Evolutionary conservation across 768 basidiomycete species (phyloP).

Genomic region (Tulasnella sp.): DNA sequence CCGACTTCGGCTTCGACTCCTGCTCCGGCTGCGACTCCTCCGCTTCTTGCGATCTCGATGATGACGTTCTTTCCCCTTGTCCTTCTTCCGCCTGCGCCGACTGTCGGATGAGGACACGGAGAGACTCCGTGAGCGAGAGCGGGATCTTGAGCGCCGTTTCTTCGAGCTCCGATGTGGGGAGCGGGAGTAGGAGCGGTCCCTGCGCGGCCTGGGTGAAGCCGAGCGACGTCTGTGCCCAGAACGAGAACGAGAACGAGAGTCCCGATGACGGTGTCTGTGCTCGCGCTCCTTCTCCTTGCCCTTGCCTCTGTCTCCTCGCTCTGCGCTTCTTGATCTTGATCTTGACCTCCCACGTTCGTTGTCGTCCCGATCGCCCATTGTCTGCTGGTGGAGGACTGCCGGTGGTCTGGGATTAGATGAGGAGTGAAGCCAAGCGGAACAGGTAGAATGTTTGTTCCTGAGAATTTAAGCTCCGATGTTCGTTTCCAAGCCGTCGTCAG

Average conservation of each 20-base stretch:
- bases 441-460: slow-evolving; percentile 20
- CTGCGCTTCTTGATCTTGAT: slow-evolving; percentile 23
- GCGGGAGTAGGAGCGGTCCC: slow-evolving; percentile 25
- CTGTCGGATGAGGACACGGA: slow-evolving; percentile 39
- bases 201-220: slow-evolving; percentile 23
- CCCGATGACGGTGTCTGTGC: slow-evolving; percentile 22
- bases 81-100: slow-evolving; percentile 51
- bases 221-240: slow-evolving; percentile 17
- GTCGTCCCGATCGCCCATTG: neutral
- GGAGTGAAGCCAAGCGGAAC: neutral
- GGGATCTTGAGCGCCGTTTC: neutral
- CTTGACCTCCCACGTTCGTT: slow-evolving; percentile 20
- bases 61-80: slow-evolving; percentile 41
- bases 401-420: no score
- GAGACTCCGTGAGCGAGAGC: slow-evolving; percentile 40
- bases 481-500: slow-evolving; percentile 8
- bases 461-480: neutral
- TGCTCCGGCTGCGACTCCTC: slow-evolving; percentile 38
- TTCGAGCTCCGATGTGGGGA: slow-evolving; percentile 17
- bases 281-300: slow-evolving; percentile 12
- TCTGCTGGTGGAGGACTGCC: neutral
- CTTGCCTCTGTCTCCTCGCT: slow-evolving; percentile 16
- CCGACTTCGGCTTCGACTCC: slow-evolving; percentile 39
- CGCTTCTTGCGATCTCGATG: slow-evolving; percentile 24
- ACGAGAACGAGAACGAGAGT: slow-evolving; percentile 21